These are phyloP conservation scores for Podaxis pistillaris DNA, from an alignment of 768 basidiomycete genomes.

Conservation along the genomic window DNA sequence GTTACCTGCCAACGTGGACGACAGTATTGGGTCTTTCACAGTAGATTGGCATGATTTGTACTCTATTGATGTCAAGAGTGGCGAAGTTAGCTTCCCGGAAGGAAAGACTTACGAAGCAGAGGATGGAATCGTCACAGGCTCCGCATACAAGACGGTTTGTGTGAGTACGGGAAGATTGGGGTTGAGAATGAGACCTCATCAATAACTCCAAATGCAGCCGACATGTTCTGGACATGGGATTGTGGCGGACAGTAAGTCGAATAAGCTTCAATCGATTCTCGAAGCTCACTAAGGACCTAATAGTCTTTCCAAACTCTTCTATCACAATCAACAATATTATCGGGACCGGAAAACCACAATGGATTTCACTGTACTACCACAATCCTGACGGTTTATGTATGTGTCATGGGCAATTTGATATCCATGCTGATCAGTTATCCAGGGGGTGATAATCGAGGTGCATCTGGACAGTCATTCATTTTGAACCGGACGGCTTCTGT, in stretches of 20 bases:
- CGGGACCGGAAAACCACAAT: conserved; percentile 30
- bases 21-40: conserved; percentile 4
- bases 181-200: neutral
- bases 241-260: conserved; percentile 1
- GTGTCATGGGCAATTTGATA: conserved; percentile 1
- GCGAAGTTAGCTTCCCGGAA: neutral
- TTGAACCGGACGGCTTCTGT: conserved; percentile 25
- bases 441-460: conserved; percentile 26
- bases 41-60: conserved; percentile 9
- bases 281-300: neutral
- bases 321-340: conserved; percentile 26
- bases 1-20: conserved; percentile 7
- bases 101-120: conserved; percentile 11
- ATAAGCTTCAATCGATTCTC: neutral
- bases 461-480: conserved; percentile 19
- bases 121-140: conserved; percentile 1
- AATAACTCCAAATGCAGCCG: neutral
- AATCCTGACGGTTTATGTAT: conserved; percentile 24
- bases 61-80: conserved; percentile 3
- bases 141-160: conserved; percentile 6
- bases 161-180: neutral
- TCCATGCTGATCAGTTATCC: neutral
- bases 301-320: conserved; percentile 19
- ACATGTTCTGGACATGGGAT: conserved; percentile 9
- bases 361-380: conserved; percentile 31